These are phyloP conservation scores for Solanum chacoense DNA, from an alignment of 305 asterid species.

Conservation along the genomic window DNA sequence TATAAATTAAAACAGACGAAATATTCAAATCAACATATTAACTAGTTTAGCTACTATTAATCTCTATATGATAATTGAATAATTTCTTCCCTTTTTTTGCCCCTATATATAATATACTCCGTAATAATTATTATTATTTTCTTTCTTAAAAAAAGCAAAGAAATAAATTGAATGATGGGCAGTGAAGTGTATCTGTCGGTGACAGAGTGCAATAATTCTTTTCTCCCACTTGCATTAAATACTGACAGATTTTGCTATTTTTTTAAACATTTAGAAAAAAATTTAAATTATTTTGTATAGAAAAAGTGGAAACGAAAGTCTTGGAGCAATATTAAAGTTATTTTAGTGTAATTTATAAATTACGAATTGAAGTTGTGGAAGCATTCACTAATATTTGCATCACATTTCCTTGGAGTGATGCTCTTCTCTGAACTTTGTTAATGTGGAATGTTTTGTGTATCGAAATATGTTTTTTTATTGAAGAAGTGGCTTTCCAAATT, in stretches of 20 bases:
- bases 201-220: not conserved
- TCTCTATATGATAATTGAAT: not conserved
- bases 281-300: not conserved
- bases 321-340: not conserved
- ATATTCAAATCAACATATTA: not conserved
- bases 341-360: not conserved
- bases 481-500: not conserved
- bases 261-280: no score
- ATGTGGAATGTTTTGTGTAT: accelerated
- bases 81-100: not conserved
- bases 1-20: not conserved
- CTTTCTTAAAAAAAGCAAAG: not conserved
- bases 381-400: not conserved
- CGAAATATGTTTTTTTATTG: accelerated
- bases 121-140: not conserved
- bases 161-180: not conserved
- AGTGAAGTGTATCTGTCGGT: not conserved
- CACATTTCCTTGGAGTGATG: not conserved
- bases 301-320: not conserved
- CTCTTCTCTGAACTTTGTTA: not conserved
- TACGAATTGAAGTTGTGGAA: accelerated
- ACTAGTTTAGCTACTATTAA: not conserved
- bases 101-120: not conserved
- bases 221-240: not conserved
- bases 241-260: not conserved